Base-by-base conservation (phyloP, 2,329 filamentous ascomycete genomes). In the Aspergillus terreus region DNA sequence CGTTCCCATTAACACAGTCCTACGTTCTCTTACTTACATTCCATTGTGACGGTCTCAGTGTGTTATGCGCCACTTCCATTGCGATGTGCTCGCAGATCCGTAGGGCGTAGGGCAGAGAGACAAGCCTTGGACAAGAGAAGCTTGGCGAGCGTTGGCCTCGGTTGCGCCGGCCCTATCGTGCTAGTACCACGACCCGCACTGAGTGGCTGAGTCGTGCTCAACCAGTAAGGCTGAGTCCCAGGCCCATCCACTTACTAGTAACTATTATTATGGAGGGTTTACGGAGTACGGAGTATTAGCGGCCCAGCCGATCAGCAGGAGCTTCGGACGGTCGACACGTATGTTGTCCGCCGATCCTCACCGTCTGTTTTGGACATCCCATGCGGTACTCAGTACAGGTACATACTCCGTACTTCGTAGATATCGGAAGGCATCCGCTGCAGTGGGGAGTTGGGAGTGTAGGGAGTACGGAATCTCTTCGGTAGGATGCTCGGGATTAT, bases 51-150 rank as follows among this genome's bases (percentile, higher is more conserved):
- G 7, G 27, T 30, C 7, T 30, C 27, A 30, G 27, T 30, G 6
- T 44, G 38, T 25, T 23, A 4, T 27, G 35, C 15, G 15, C 3
- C 35, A 14, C 5, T n/a, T 11, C 35, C 35, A 11, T 38, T n/a
- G 27, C 27, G 27, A 9, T 9, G 27, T 30, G 6, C 27, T 9
- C 27, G 27, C 27, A 17, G 35, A 36, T 38, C 23, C 47, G 12
- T 42, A 48, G 48, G 58, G 58, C 52, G 51, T 61, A 63, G 47
- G 59, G 58, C 62, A 50, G 43, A 50, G 43, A 25, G 21, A 59
- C 59, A 64, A 64, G 60, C 62, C 55, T 64, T 56, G 12, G 53
- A 57, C 54, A 54, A 55, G 51, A 50, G 57, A 60, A 61, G 58
- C 63, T 65, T 65, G 57, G 61, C 51, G 25, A 30, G n/a, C 4